Evolutionary conservation across 306 rosid genomes (phyloP), one percentile per base, ranked within the genome.

Genomic region (Aeschynomene evenia): DNA sequence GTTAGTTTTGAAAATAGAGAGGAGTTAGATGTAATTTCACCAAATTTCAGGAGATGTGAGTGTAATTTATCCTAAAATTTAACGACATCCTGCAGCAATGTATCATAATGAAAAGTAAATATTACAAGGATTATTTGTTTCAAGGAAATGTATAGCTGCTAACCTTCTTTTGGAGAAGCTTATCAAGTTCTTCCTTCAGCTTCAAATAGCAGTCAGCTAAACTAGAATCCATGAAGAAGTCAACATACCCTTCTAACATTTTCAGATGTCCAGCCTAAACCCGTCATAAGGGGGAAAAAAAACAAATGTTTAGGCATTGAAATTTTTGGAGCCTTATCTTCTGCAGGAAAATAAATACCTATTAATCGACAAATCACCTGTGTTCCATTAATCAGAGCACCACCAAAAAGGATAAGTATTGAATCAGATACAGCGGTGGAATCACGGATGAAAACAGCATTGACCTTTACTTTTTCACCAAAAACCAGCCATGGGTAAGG

Each of bases 401-500:
- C 98, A 4, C 96, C 97, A 71, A 88, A 94, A 80, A 94, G 89
- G 50, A 88, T 74, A 66, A 90, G 90, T 77, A 78, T 87, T 13
- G 98, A 90, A 83, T 94, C 98, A 36, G 98, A 94, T 55, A 94
- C 90, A 18, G 85, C 98, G 12, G 98, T 94, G 71, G 98, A 94
- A 81, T 94, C 98, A 21, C 98, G 97, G 84, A 94, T 59, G 79
- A 88, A 90, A 64, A 94, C 98, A 8, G 97, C 84, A 77, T 88
- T 93, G 77, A 94, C 92, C 78, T 91, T 90, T 68, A 94, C 92
- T 82, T 94, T 94, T 80, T 94, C 98, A 13, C 94, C 92, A 74
- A 94, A 94, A 68, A 90, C 97, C 85, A 94, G 80, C 98, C 98
- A 94, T 22, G 98, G 98, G 71, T 90, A 90, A 56, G 95, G 88